Base-by-base conservation (phyloP, 345 rosid species). In the Syzygium grande region DNA sequence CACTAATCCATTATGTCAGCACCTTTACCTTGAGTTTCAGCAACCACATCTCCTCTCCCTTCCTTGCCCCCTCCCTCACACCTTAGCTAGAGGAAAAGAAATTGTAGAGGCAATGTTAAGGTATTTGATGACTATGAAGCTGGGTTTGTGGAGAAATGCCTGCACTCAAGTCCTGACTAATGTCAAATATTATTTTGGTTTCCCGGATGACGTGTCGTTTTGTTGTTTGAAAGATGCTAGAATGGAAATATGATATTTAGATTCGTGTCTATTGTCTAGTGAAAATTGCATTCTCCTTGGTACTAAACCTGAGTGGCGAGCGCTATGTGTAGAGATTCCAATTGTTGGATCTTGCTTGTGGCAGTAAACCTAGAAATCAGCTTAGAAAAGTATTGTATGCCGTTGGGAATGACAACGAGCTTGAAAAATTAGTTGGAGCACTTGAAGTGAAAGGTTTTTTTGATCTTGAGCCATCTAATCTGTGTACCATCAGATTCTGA, bases 391-490 rank as follows among this genome's bases (percentile, higher is more conserved):
- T 86, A 68, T 88, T 91, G 78, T 89, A 87, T 87, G 87, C 94
- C 78, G 88, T 91, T 88, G 88, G 91, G 59, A 90, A 91, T 86
- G 92, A 91, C 63, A 87, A 80, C 56, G 89, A 85, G 86, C 86
- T 91, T 88, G 29, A 80, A 86, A 90, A 90, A 84, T 86, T 94
- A 61, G 90, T 58, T 27, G 90, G 89, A 87, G 78, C 90, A 73
- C 92, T 93, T 87, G 89, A 92, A 89, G 84, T 90, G 65, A 90
- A 93, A 63, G 93, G 93, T 79, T 89, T 88, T 88, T 88, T 86
- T 89, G 22, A 59, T 92, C 87, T 91, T 11, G 1, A 19, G 46
- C 80, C 80, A 34, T 73, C 80, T 34, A 73, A 68, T 34, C 21
- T 19, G 25, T 17, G 79, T 68, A 68, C 9, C 80, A 73, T 73